Conservation (phyloP, 2,329 filamentous ascomycete genomes). For the Penicillium sp. region DNA sequence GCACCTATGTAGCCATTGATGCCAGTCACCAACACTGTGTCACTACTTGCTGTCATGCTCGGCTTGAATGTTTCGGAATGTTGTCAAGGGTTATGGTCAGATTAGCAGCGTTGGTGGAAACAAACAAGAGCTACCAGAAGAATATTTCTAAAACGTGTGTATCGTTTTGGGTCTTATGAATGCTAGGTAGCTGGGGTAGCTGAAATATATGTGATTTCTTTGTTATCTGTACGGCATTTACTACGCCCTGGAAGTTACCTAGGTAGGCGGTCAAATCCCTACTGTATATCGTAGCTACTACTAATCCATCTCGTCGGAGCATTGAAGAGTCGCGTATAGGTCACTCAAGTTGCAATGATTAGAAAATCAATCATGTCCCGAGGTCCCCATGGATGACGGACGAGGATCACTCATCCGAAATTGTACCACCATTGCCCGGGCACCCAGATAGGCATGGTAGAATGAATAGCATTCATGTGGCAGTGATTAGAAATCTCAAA, state of each 20-base stretch:
- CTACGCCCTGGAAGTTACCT: too few species aligned
- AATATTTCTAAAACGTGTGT: too few species aligned
- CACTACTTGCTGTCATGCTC: conserved; percentile 6
- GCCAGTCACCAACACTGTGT: conserved; percentile 33
- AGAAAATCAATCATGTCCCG: not conserved
- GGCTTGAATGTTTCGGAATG: not conserved
- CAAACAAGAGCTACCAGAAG: too few species aligned
- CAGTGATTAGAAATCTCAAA: not conserved
- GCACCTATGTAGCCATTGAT: conserved; percentile 41
- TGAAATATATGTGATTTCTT: too few species aligned
- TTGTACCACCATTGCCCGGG: not conserved
- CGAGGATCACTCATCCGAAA: not conserved
- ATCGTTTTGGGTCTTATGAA: too few species aligned
- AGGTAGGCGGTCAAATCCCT: too few species aligned
- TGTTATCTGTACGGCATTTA: too few species aligned
- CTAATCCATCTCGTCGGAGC: not conserved
- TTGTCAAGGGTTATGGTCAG: too few species aligned
- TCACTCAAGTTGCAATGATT: not conserved
- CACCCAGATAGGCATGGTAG: not conserved
- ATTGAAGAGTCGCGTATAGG: not conserved
- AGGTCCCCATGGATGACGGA: not conserved
- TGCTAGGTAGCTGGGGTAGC: too few species aligned
- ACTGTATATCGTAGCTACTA: too few species aligned
- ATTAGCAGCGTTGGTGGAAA: too few species aligned
- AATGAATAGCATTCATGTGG: not conserved